Conservation (phyloP, 176 grass and related monocot species). For the Alopecurus myosuroides region DNA sequence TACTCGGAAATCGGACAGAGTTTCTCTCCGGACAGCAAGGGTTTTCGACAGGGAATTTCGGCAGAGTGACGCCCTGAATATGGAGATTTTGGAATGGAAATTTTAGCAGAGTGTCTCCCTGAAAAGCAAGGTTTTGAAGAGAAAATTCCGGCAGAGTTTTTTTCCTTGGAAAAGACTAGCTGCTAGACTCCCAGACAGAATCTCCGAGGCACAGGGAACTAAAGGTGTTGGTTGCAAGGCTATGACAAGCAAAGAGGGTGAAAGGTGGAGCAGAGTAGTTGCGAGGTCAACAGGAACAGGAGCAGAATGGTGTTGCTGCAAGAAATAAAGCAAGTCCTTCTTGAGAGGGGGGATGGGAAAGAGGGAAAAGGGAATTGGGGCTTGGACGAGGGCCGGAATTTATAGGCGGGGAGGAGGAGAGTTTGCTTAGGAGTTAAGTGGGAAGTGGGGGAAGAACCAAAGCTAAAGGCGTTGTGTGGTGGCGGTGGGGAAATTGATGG, state of each 20-base stretch:
- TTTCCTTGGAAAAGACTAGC: slow-evolving; percentile 1
- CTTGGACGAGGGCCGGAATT: slow-evolving; percentile 41
- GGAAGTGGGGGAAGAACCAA: slow-evolving; percentile 1
- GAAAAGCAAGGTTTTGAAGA: not conserved
- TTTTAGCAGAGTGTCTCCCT: slow-evolving; percentile 2
- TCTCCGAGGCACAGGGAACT: slow-evolving; percentile 26
- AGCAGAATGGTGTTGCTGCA: not conserved
- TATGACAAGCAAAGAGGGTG: not conserved
- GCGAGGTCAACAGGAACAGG: slow-evolving; percentile 10
- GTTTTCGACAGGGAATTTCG: not conserved
- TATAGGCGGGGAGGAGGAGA: slow-evolving; percentile 30
- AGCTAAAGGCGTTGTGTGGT: slow-evolving; percentile 25
- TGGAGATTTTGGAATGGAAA: not conserved
- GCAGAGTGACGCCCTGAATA: slow-evolving; percentile 17
- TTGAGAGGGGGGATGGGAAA: slow-evolving; percentile 21
- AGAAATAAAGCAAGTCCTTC: slow-evolving; percentile 17
- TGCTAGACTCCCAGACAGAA: slow-evolving; percentile 23
- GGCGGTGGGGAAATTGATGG: slow-evolving; percentile 14
- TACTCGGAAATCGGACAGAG: slow-evolving; percentile 25
- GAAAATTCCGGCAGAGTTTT: slow-evolving; percentile 11
- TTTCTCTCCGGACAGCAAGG: not conserved
- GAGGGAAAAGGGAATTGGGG: slow-evolving; percentile 89
- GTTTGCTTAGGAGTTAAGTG: slow-evolving; percentile 48
- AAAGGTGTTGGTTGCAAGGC: not conserved
- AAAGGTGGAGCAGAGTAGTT: not conserved